These are phyloP conservation scores for Coniochaeta sp. DNA, from an alignment of 2,329 filamentous ascomycete genomes.

Conservation along the genomic window DNA sequence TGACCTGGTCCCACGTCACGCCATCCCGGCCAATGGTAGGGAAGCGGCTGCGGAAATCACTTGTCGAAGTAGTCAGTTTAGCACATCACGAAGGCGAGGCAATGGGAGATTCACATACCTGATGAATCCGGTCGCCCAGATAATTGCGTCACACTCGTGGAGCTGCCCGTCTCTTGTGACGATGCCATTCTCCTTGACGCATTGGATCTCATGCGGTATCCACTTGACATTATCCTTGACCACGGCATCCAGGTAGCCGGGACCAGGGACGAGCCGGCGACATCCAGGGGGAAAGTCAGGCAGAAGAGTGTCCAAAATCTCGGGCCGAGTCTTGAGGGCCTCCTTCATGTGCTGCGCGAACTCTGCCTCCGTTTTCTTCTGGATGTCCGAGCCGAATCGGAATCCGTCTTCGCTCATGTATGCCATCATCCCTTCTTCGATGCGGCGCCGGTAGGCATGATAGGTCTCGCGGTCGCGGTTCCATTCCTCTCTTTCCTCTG, in stretches of 20 bases:
- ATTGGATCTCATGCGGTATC: slow-evolving; percentile 20
- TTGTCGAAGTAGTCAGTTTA: neutral
- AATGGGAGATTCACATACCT: neutral
- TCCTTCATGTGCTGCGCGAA: slow-evolving; percentile 16
- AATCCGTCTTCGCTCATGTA: slow-evolving; percentile 22
- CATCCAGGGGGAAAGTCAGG: slow-evolving; percentile 11
- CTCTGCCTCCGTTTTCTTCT: slow-evolving; percentile 21
- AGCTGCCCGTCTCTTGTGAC: neutral
- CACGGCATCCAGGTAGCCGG: slow-evolving; percentile 15
- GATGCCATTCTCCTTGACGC: slow-evolving; percentile 15
- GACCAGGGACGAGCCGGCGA: slow-evolving; percentile 16
- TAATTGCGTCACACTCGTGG: neutral
- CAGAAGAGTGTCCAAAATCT: slow-evolving; percentile 10
- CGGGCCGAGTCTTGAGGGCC: slow-evolving; percentile 18
- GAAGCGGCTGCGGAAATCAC: slow-evolving; percentile 4
- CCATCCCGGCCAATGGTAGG: slow-evolving; percentile 6
- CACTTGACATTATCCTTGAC: slow-evolving; percentile 22
- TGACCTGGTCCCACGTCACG: neutral
- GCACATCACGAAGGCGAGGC: no score
- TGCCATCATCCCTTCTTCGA: slow-evolving; percentile 17
- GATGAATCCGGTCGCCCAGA: neutral
- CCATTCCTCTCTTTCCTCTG: slow-evolving; percentile 17
- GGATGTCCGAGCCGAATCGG: slow-evolving; percentile 21
- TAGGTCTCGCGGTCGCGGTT: slow-evolving; percentile 22
- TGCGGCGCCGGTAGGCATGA: slow-evolving; percentile 25